phyloP scores from a whole-genome alignment of 2,329 filamentous ascomycete species.

The Ceratocystis colombiana region DNA sequence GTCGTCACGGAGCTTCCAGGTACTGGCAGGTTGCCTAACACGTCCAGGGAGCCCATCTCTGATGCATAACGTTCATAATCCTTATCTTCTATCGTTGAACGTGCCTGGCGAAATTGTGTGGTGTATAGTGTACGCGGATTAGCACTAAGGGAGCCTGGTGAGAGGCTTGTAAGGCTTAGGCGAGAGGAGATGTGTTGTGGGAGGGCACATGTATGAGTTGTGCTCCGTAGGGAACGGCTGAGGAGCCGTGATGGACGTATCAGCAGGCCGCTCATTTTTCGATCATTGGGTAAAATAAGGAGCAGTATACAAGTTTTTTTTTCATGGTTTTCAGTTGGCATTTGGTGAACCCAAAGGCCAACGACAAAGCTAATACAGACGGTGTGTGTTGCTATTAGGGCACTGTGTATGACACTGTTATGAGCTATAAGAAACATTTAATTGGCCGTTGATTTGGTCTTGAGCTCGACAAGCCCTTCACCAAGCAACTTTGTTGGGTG shows the following conservation, averaged over 20 bases:
- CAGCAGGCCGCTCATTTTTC: neutral
- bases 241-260: neutral
- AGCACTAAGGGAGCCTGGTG: neutral
- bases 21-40: conserved; percentile 62
- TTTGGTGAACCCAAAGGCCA: neutral
- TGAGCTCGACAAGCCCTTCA: neutral
- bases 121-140: neutral
- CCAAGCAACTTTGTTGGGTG: conserved; percentile 28
- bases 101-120: neutral
- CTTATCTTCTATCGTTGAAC: neutral
- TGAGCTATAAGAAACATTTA: too few species aligned
- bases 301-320: neutral
- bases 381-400: neutral
- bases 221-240: neutral
- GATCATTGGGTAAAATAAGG: too few species aligned
- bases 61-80: conserved; percentile 13
- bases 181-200: neutral
- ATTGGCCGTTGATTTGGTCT: neutral
- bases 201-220: neutral
- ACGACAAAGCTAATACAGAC: neutral
- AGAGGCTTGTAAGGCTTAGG: neutral
- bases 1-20: conserved; percentile 78
- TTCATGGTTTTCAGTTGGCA: neutral
- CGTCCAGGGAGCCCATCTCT: conserved; percentile 47
- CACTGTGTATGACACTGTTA: neutral